Conservation (phyloP, 495 filamentous ascomycete genomes). For the Podospora appendiculata region DNA sequence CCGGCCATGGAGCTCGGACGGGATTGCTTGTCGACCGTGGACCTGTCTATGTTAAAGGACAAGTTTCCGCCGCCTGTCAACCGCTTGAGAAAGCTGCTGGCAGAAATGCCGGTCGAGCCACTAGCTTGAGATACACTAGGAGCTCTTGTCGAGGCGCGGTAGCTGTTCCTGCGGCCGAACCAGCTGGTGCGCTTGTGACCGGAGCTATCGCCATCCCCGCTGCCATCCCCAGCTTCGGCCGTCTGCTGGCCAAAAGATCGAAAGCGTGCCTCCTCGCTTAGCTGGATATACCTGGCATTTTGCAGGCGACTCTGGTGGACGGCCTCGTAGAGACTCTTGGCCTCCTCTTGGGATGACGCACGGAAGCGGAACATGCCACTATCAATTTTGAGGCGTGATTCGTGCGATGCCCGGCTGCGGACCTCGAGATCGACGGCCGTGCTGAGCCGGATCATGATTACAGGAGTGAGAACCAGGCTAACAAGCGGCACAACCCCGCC, state of each 20-base stretch:
- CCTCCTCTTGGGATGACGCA: constrained; percentile 68
- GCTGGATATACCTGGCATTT: constrained; percentile 80
- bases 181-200: constrained; percentile 34
- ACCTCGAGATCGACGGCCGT: constrained; percentile 93
- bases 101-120: constrained; percentile 54
- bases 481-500: constrained; percentile 52
- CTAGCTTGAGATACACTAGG: constrained; percentile 37
- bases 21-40: constrained; percentile 39
- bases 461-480: constrained; percentile 74
- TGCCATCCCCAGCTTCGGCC: constrained; percentile 11
- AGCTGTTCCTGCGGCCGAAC: constrained; percentile 54
- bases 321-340: constrained; percentile 68
- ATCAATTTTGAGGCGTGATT: constrained; percentile 69
- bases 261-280: constrained; percentile 54
- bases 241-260: constrained; percentile 40
- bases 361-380: constrained; percentile 58
- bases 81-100: constrained; percentile 61
- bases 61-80: constrained; percentile 42
- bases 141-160: constrained; percentile 46
- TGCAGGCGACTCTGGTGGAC: constrained; percentile 79
- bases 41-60: constrained; percentile 71
- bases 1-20: constrained; percentile 44
- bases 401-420: constrained; percentile 69
- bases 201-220: constrained; percentile 29
- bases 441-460: constrained; percentile 79